phyloP scores from a whole-genome alignment of 2,329 filamentous ascomycete species.

The Talaromyces sp. region DNA sequence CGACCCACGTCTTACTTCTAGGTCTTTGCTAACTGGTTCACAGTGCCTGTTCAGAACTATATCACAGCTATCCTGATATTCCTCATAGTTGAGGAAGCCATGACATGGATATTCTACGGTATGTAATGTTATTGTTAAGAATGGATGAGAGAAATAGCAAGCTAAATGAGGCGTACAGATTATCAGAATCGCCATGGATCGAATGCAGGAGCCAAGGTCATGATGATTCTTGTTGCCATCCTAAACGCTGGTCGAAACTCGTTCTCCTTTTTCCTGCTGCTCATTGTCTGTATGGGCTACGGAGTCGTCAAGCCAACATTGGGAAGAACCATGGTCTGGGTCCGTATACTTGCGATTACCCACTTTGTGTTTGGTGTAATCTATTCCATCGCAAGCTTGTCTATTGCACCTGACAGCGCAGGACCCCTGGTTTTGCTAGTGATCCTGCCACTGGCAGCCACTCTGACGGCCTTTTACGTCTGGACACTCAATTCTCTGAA shows the following conservation, averaged over 20 bases:
- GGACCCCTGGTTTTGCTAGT: slow-evolving; percentile 89
- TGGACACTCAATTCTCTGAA: slow-evolving; percentile 97
- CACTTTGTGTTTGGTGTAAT: slow-evolving; percentile 95
- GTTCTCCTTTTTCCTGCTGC: slow-evolving; percentile 94
- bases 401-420: slow-evolving; percentile 82
- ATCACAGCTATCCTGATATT: slow-evolving; percentile 96
- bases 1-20: not conserved
- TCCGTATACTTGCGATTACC: slow-evolving; percentile 81
- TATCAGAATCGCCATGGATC: slow-evolving; percentile 87
- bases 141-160: not conserved
- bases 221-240: slow-evolving; percentile 87
- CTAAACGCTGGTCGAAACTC: slow-evolving; percentile 93
- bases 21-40: not conserved
- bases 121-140: slow-evolving; percentile 20
- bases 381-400: slow-evolving; percentile 83
- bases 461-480: slow-evolving; percentile 93
- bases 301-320: slow-evolving; percentile 93
- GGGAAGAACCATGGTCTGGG: slow-evolving; percentile 89
- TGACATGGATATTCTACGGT: slow-evolving; percentile 98
- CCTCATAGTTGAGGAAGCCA: slow-evolving; percentile 89
- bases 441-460: slow-evolving; percentile 84
- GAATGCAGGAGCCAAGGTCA: slow-evolving; percentile 73
- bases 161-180: slow-evolving; percentile 52
- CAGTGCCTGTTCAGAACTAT: slow-evolving; percentile 95
- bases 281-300: slow-evolving; percentile 99